A percentile compares a stretch with the other conserved stretches of the same genome.
These are phyloP conservation scores for Russula sp. DNA, from an alignment of 768 basidiomycete genomes.

Conservation along the genomic window DNA sequence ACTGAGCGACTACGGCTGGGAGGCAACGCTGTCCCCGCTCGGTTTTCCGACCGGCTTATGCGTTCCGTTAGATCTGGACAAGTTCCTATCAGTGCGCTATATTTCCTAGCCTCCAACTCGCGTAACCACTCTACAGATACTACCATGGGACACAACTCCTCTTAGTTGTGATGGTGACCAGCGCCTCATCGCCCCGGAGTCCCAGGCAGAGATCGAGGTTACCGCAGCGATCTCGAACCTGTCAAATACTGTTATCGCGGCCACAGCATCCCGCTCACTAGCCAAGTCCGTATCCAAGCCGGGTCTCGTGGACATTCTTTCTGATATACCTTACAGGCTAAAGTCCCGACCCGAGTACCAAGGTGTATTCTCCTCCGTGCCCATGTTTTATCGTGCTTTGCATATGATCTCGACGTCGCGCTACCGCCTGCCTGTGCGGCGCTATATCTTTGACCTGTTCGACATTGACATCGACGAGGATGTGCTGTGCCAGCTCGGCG, in stretches of 20 bases:
- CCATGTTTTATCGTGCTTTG: slow-evolving; percentile 77
- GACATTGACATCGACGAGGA: slow-evolving; percentile 67
- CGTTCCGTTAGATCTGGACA: slow-evolving; percentile 75
- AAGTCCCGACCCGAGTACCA: slow-evolving; percentile 73
- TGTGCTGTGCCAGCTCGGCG: slow-evolving; percentile 46
- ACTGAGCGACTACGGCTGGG: slow-evolving; percentile 89
- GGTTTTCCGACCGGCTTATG: slow-evolving; percentile 88
- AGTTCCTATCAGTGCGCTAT: slow-evolving; percentile 60
- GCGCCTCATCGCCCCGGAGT: slow-evolving; percentile 56
- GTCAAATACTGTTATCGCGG: slow-evolving; percentile 92
- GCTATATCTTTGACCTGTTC: slow-evolving; percentile 92
- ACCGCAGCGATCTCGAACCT: slow-evolving; percentile 89
- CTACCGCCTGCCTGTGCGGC: slow-evolving; percentile 85
- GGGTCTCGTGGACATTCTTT: slow-evolving; percentile 4
- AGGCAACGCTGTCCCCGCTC: slow-evolving; percentile 79
- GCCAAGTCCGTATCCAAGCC: slow-evolving; percentile 49
- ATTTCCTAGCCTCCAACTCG: neutral
- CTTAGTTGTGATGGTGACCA: slow-evolving; percentile 29
- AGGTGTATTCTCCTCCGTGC: slow-evolving; percentile 65
- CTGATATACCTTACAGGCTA: slow-evolving; percentile 41
- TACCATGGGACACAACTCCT: slow-evolving; percentile 48
- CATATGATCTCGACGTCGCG: slow-evolving; percentile 84
- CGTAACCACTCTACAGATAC: slow-evolving; percentile 44
- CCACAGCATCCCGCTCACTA: slow-evolving; percentile 85
- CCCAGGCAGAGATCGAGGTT: slow-evolving; percentile 71